Conservation (phyloP, 192 early-diverging fungal species). For the Backusella tarrabulga region DNA sequence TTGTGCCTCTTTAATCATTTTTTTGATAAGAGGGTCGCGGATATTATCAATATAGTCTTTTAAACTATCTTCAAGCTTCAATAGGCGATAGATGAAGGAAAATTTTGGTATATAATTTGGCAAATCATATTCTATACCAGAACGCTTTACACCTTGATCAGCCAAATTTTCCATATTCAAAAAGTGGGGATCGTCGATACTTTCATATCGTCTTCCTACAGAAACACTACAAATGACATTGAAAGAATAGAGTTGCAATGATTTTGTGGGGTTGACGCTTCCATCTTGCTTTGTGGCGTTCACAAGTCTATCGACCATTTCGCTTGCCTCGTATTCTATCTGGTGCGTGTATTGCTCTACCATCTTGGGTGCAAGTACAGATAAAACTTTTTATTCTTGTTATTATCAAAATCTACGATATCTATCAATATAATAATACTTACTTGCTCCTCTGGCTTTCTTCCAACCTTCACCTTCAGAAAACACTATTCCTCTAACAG, state of each 20-base stretch:
- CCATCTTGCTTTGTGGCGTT: background rate
- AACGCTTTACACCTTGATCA: background rate
- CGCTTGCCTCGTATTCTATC: background rate
- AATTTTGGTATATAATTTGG: background rate
- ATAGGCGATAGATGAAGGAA: background rate
- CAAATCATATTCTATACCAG: background rate
- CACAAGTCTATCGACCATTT: background rate
- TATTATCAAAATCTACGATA: background rate
- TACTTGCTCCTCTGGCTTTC: constrained; percentile 10
- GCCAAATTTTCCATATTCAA: background rate
- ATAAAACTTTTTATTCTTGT: background rate
- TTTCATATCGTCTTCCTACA: background rate
- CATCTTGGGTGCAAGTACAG: constrained; percentile 6
- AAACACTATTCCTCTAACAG: constrained; percentile 11
- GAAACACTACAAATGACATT: background rate
- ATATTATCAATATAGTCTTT: background rate
- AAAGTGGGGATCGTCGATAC: background rate
- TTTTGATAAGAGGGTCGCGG: background rate
- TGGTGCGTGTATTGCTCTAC: background rate
- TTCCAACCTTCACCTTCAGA: background rate
- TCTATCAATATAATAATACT: background rate
- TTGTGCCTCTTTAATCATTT: background rate
- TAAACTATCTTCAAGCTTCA: background rate
- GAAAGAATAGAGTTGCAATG: background rate
- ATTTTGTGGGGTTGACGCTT: background rate